A percentile compares a stretch with the other conserved stretches of the same genome.
Evolutionary conservation across 2,329 filamentous ascomycete species (phyloP).

Genomic region (Cercospora sp.): DNA sequence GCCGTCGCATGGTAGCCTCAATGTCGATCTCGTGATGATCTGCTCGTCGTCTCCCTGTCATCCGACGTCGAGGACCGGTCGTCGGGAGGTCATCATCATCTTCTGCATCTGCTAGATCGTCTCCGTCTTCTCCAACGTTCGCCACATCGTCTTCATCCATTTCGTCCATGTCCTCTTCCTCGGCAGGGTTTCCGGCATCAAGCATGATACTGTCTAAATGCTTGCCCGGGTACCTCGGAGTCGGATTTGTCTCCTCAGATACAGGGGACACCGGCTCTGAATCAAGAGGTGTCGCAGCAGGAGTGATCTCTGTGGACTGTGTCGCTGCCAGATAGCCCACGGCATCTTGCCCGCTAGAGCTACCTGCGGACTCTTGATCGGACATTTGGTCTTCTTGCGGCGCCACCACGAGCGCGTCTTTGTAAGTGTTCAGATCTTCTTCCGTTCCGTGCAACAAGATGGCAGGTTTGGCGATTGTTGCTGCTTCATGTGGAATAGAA

Average conservation of each 20-base stretch:
- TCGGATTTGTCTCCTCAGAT: conserved; percentile 25
- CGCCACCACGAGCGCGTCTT: conserved; percentile 13
- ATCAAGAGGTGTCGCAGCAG: conserved; percentile 23
- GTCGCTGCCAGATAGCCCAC: conserved; percentile 18
- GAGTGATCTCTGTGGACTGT: conserved; percentile 29
- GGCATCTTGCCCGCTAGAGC: conserved; percentile 26
- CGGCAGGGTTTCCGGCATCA: conserved; percentile 15
- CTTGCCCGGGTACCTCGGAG: conserved; percentile 18
- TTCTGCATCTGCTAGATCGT: conserved; percentile 32
- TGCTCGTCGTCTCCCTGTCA: conserved; percentile 47
- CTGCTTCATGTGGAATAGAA: conserved; percentile 10
- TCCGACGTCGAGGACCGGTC: conserved; percentile 24
- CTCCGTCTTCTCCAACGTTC: conserved; percentile 26
- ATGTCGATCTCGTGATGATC: conserved; percentile 49
- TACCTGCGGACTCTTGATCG: conserved; percentile 20
- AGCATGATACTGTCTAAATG: conserved; percentile 20
- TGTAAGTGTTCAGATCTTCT: not conserved
- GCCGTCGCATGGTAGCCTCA: conserved; percentile 55
- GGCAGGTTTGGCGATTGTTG: not conserved
- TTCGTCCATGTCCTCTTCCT: conserved; percentile 23
- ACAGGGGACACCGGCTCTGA: conserved; percentile 28
- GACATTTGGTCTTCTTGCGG: conserved; percentile 20
- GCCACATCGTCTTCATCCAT: conserved; percentile 23
- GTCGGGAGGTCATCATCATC: conserved; percentile 28
- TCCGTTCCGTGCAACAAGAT: not conserved